These are phyloP conservation scores for Entelexis sorbosivorans DNA, from an alignment of 1,139 yeast genomes.

Conservation along the genomic window DNA sequence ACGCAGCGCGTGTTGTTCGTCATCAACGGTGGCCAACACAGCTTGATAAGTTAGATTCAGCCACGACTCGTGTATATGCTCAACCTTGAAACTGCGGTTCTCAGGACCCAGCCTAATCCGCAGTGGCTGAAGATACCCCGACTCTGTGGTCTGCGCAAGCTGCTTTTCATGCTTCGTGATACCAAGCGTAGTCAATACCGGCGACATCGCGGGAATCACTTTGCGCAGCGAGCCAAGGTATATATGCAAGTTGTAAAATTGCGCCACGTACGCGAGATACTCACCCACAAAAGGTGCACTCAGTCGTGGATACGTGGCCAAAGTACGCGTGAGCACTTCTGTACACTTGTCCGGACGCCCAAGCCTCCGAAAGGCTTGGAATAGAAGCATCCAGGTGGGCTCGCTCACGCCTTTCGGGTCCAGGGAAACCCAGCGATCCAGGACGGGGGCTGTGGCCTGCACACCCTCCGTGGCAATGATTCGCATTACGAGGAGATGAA, in stretches of 20 bases:
- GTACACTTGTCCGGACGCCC: conserved; percentile 22
- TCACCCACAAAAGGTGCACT: conserved; percentile 20
- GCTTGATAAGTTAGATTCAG: conserved; percentile 25
- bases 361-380: conserved; percentile 20
- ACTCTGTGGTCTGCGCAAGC: conserved; percentile 5
- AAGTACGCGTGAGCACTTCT: conserved; percentile 14
- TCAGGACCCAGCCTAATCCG: background rate
- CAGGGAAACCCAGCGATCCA: conserved; percentile 14
- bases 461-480: conserved; percentile 19
- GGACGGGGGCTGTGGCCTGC: conserved; percentile 17
- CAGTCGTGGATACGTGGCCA: conserved; percentile 12
- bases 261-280: conserved; percentile 18
- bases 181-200: conserved; percentile 11
- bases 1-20: conserved; percentile 11
- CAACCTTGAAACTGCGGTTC: conserved; percentile 3
- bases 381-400: conserved; percentile 21
- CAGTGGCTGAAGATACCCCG: background rate
- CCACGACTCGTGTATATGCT: conserved; percentile 20
- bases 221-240: conserved; percentile 11
- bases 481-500: conserved; percentile 19
- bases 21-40: conserved; percentile 23
- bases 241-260: conserved; percentile 16
- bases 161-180: conserved; percentile 3
- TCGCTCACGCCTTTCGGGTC: conserved; percentile 18
- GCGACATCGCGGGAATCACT: conserved; percentile 16